These are phyloP conservation scores for Neurospora terricola DNA, from an alignment of 495 filamentous ascomycete genomes.

Conservation along the genomic window DNA sequence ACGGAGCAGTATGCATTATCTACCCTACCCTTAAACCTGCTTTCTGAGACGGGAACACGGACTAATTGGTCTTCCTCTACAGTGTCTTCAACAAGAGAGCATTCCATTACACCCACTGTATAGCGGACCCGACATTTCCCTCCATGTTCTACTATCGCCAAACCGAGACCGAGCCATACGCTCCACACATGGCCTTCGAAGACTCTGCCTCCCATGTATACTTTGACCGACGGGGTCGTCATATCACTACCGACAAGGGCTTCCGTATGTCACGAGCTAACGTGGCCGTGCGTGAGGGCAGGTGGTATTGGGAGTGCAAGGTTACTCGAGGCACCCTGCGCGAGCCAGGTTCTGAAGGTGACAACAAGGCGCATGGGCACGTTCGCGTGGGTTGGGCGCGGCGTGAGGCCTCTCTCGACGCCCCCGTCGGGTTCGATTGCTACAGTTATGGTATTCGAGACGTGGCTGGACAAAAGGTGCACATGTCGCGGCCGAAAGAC, in stretches of 20 bases:
- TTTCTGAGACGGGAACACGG: background rate
- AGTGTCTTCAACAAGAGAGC: conserved; percentile 85
- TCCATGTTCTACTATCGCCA: conserved; percentile 84
- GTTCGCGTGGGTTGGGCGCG: conserved; percentile 85
- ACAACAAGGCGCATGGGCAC: conserved; percentile 50
- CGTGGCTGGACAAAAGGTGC: conserved; percentile 78
- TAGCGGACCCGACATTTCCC: conserved; percentile 76
- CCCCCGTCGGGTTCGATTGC: conserved; percentile 89
- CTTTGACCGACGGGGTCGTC: conserved; percentile 48
- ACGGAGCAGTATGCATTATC: conserved; percentile 51
- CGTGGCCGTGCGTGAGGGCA: conserved; percentile 80
- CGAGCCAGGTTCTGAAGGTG: conserved; percentile 24
- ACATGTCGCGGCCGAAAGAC: conserved; percentile 82
- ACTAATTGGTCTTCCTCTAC: conserved; percentile 10
- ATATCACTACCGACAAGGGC: conserved; percentile 68
- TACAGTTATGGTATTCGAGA: conserved; percentile 95
- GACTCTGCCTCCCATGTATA: conserved; percentile 74
- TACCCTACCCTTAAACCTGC: background rate
- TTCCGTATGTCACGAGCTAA: conserved; percentile 82
- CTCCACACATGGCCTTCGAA: conserved; percentile 78
- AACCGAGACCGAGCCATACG: conserved; percentile 73
- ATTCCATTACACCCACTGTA: conserved; percentile 83
- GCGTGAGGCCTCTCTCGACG: conserved; percentile 82
- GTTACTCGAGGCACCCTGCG: conserved; percentile 56
- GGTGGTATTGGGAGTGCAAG: conserved; percentile 90